Evolutionary conservation across 176 grass and related monocot genomes (phyloP), one percentile per base, ranked within the genome.

Genomic region (Thinopyrum elongatum): DNA sequence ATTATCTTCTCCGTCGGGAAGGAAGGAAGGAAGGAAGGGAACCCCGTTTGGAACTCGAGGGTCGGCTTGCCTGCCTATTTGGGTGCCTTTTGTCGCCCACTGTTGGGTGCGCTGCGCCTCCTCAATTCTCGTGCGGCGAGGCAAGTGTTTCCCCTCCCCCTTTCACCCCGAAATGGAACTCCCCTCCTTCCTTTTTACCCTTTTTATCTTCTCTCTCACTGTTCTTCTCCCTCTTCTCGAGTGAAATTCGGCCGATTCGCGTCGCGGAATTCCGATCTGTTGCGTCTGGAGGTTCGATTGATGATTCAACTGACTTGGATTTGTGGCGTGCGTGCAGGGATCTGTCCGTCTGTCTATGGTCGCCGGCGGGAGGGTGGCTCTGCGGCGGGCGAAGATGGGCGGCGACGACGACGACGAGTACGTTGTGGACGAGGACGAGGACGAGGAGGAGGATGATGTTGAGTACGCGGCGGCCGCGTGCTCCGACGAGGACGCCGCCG

Each of bases 361-460:
- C n/a, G 77, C 77, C 70, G 90, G 90, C 77, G 70, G 90, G 55
- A 73, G 90, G 83, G 73, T 80, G 11, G 31, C 72, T 51, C 68
- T 78, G 36, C 74, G 85, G 74, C 83, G 73, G n/a, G 76, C 17
- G 27, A 86, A 60, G 62, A 34, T 86, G 73, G 59, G 70, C 25
- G 85, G 74, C 10, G 85, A 93, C 2, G 88, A 93, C 35, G 91
- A 87, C 0, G 91, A 87, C 0, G 86, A 88, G 66, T 83, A 93
- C 16, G 85, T 88, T 3, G 57, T 35, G 51, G 53, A 57, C 6
- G 92, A 86, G 15, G 85, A 80, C 47, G 89, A 87, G 16, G 88
- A 90, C 10, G 84, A 89, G 25, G 92, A 91, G 67, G 85, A 90
- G 78, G 80, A 89, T 8, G 87, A 89, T 12, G 82, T 85, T 1